Percentiles rank a stretch among this genome's conserved stretches.
Conservation (phyloP, 2,329 filamentous ascomycete species). For the Fusarium redolens region DNA sequence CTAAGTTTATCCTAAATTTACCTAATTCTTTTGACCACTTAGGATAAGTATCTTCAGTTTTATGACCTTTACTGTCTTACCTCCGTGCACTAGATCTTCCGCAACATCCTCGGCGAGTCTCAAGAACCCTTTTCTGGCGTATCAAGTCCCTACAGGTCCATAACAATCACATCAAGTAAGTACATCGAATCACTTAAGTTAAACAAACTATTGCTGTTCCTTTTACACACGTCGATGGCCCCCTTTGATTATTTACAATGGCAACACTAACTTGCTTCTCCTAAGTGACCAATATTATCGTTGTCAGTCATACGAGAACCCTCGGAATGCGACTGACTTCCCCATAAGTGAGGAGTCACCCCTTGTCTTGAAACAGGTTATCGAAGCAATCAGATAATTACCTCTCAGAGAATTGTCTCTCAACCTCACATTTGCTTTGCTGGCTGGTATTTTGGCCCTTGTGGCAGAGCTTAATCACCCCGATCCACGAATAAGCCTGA, state of each 20-base stretch:
- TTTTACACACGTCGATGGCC: too few species aligned
- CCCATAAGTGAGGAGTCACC: too few species aligned
- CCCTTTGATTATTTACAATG: not conserved
- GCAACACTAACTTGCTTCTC: fast-evolving
- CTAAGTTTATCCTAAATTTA: not conserved
- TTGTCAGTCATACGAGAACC: too few species aligned
- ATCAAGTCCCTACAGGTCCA: not conserved
- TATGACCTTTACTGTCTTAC: not conserved
- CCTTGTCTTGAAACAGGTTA: too few species aligned
- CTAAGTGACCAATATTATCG: not conserved
- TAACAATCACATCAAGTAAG: not conserved
- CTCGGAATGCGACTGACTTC: too few species aligned
- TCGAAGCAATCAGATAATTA: too few species aligned
- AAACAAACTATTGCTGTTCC: not conserved
- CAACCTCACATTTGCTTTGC: too few species aligned
- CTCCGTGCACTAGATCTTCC: not conserved
- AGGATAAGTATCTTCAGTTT: not conserved
- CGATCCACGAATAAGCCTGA: too few species aligned
- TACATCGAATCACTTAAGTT: not conserved
- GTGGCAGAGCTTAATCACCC: too few species aligned
- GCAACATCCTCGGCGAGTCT: not conserved
- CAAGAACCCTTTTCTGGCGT: not conserved
- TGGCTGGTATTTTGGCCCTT: too few species aligned
- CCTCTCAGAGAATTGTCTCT: too few species aligned
- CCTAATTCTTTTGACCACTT: not conserved